These are phyloP conservation scores for Eucalyptus brandiana DNA, from an alignment of 345 rosid genomes.

Conservation along the genomic window DNA sequence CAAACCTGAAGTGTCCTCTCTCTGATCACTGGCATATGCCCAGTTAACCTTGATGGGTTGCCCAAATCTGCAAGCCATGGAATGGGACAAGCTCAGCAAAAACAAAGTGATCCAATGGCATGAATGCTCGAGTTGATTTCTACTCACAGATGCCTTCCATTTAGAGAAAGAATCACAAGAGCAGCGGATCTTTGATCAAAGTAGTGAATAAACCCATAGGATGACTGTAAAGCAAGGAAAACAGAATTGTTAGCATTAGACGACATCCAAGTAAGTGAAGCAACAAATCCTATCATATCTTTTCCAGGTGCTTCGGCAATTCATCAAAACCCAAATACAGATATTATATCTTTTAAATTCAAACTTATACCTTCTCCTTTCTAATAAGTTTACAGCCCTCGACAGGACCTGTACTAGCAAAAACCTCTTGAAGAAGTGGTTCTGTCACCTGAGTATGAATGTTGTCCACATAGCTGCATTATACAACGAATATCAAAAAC, in stretches of 20 bases:
- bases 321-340: not conserved
- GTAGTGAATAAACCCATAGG: slow-evolving; percentile 94
- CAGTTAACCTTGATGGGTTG: slow-evolving; percentile 59
- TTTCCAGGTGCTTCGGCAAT: not conserved
- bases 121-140: not conserved
- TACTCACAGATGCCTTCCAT: slow-evolving; percentile 93
- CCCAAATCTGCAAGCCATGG: too few species aligned
- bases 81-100: too few species aligned
- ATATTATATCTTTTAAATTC: accelerated
- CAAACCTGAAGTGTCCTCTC: slow-evolving; percentile 95
- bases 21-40: slow-evolving; percentile 98
- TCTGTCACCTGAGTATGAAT: slow-evolving; percentile 88
- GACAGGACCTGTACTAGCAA: slow-evolving; percentile 87
- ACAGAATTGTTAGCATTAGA: not conserved
- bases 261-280: not conserved
- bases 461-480: slow-evolving; percentile 88
- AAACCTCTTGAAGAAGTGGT: slow-evolving; percentile 92
- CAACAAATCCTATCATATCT: not conserved
- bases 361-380: slow-evolving; percentile 64
- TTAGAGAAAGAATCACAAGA: slow-evolving; percentile 72
- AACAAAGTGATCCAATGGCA: too few species aligned
- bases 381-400: slow-evolving; percentile 87
- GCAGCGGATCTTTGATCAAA: slow-evolving; percentile 86
- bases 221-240: slow-evolving; percentile 40
- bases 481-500: not conserved